Conservation (phyloP, 805 yeast species). For the Saturnispora bothae region DNA sequence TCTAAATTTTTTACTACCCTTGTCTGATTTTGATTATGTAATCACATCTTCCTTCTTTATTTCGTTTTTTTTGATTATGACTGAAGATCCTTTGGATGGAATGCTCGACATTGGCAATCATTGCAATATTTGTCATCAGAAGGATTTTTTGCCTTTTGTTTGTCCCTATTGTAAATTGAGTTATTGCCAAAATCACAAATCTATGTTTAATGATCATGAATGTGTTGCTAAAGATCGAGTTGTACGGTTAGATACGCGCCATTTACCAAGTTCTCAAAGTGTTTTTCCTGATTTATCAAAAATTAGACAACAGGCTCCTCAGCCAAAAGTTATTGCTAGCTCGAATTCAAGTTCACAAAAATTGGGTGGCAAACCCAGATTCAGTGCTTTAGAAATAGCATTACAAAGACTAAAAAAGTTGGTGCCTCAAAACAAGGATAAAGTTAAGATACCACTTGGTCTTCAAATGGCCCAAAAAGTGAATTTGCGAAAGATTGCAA, state of each 20-base stretch:
- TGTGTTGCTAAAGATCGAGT: slow-evolving; percentile 9
- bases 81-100: slow-evolving; percentile 9
- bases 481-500: slow-evolving; percentile 35
- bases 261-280: slow-evolving; percentile 33
- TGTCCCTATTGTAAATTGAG: slow-evolving; percentile 34
- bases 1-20: too few relatives aligned
- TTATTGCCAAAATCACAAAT: slow-evolving; percentile 43
- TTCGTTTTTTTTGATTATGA: too few relatives aligned
- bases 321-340: slow-evolving; percentile 6
- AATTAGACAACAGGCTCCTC: slow-evolving; percentile 23
- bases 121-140: slow-evolving; percentile 39
- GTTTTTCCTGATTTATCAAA: slow-evolving; percentile 43
- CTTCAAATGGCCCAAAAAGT: slow-evolving; percentile 27
- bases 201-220: slow-evolving; percentile 24
- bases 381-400: slow-evolving; percentile 14
- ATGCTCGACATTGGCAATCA: slow-evolving; percentile 50
- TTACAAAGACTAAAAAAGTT: slow-evolving; percentile 12
- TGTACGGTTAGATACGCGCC: slow-evolving; percentile 9
- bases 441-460: slow-evolving; percentile 8
- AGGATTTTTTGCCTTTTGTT: slow-evolving; percentile 49
- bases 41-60: slow-evolving; percentile 15
- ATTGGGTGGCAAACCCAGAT: too few relatives aligned
- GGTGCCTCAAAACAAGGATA: slow-evolving; percentile 1
- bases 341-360: slow-evolving; percentile 7
- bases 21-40: too few relatives aligned